These are phyloP conservation scores for Penicillium pulvis DNA, from an alignment of 495 filamentous ascomycete species.

Conservation along the genomic window DNA sequence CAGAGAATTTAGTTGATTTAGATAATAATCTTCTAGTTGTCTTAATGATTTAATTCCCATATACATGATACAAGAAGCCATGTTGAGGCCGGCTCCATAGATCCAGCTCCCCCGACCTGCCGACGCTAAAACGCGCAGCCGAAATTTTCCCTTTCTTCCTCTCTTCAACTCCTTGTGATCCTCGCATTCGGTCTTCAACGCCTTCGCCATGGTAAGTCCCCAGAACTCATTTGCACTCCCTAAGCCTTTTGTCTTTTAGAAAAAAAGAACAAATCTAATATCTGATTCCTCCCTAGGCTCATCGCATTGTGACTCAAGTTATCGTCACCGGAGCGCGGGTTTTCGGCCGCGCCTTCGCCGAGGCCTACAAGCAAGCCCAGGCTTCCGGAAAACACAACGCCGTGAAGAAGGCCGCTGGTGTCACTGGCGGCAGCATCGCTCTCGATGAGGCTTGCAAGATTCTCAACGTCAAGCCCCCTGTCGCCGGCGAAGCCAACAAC, in stretches of 20 bases:
- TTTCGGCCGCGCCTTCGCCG: constrained; percentile 86
- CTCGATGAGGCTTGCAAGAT: constrained; percentile 98
- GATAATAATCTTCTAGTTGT: not conserved
- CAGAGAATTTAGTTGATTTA: not conserved
- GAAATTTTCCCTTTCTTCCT: constrained; percentile 43
- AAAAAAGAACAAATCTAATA: constrained; percentile 7
- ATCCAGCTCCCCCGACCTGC: constrained; percentile 19
- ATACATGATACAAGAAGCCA: not conserved
- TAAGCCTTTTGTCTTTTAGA: not conserved
- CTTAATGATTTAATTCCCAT: not conserved
- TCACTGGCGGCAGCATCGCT: constrained; percentile 71
- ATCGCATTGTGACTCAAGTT: constrained; percentile 92
- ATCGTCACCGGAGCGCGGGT: constrained; percentile 87
- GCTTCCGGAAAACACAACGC: constrained; percentile 81
- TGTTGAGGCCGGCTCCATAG: constrained; percentile 1
- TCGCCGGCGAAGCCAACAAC: constrained; percentile 72
- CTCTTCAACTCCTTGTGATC: constrained; percentile 31
- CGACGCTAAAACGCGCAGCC: constrained; percentile 36
- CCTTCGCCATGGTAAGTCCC: constrained; percentile 34
- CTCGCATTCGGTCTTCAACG: constrained; percentile 24
- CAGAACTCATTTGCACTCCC: not conserved
- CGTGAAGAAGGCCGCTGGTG: constrained; percentile 41
- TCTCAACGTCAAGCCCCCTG: constrained; percentile 89
- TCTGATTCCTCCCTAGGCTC: constrained; percentile 62
- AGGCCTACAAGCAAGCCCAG: constrained; percentile 89